A percentile compares a stretch with the other conserved stretches of the same genome.
phyloP scores from a whole-genome alignment of 2,329 filamentous ascomycete species.

The Penicillium sp. region DNA sequence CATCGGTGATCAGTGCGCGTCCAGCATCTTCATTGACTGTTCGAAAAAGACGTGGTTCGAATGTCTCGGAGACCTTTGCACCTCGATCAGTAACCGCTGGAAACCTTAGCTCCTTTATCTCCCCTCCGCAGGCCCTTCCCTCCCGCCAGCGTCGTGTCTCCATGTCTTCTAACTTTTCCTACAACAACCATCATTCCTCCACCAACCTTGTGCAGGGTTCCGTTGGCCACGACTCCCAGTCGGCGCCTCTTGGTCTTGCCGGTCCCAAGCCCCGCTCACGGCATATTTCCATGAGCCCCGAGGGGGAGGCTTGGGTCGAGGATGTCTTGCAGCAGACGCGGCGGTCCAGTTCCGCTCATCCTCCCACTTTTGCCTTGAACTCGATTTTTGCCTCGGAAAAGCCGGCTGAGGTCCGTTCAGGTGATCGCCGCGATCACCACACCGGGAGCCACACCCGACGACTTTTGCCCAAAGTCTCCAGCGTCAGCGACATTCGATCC shows the following conservation, averaged over 20 bases:
- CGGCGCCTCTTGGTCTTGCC: conserved; percentile 41
- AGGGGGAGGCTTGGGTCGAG: conserved; percentile 45
- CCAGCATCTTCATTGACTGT: conserved; percentile 36
- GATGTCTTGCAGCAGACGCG: conserved; percentile 42
- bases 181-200: conserved; percentile 25
- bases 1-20: conserved; percentile 32
- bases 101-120: conserved; percentile 27
- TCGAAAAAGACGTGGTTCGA: conserved; percentile 36
- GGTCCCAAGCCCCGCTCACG: conserved; percentile 39
- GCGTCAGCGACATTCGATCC: conserved; percentile 37
- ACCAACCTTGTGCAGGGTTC: conserved; percentile 12
- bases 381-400: conserved; percentile 6
- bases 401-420: conserved; percentile 10
- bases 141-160: conserved; percentile 26
- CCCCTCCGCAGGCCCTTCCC: conserved; percentile 20
- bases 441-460: not conserved
- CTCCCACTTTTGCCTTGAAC: conserved; percentile 20
- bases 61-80: conserved; percentile 26
- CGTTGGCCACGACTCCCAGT: conserved; percentile 14
- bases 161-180: conserved; percentile 34
- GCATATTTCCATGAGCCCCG: conserved; percentile 38
- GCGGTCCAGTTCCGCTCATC: conserved; percentile 30
- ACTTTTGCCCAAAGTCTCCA: conserved; percentile 28
- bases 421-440: conserved; percentile 8
- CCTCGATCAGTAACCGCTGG: conserved; percentile 25